phyloP scores from a whole-genome alignment of 2,329 filamentous ascomycete genomes.

The Claviceps quebecensis region DNA sequence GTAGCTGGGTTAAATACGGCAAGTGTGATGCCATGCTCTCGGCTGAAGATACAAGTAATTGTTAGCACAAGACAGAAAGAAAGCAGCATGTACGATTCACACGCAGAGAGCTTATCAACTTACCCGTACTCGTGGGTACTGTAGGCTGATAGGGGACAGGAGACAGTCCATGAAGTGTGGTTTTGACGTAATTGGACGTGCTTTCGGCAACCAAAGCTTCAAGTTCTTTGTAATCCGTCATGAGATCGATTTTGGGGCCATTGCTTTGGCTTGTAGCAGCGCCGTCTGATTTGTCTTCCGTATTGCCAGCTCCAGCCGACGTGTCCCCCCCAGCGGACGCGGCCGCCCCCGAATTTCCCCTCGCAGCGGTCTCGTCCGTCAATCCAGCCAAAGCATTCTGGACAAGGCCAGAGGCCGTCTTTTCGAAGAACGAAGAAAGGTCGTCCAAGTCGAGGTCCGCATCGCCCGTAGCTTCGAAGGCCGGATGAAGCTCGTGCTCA shows the following conservation, averaged over 20 bases:
- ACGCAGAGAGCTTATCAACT: conserved; percentile 6
- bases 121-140: conserved; percentile 25
- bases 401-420: conserved; percentile 26
- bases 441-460: conserved; percentile 25
- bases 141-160: conserved; percentile 29
- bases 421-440: conserved; percentile 28
- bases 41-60: conserved; percentile 8
- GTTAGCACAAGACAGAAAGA: not conserved
- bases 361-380: conserved; percentile 14
- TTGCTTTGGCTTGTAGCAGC: conserved; percentile 12
- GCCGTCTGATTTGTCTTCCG: conserved; percentile 12
- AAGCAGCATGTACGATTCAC: not conserved
- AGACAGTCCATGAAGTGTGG: conserved; percentile 27
- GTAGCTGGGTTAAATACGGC: conserved; percentile 23
- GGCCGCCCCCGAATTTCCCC: conserved; percentile 5
- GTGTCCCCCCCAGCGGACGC: conserved; percentile 12
- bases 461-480: conserved; percentile 14
- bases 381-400: conserved; percentile 26
- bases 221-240: conserved; percentile 28
- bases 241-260: conserved; percentile 18
- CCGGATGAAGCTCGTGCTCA: conserved; percentile 9
- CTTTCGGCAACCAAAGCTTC: conserved; percentile 30
- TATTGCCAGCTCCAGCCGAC: conserved; percentile 12
- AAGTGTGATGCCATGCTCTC: conserved; percentile 22
- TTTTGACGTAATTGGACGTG: conserved; percentile 30